Conservation (phyloP, 768 basidiomycete species). For the Fomitopsis pulvina region DNA sequence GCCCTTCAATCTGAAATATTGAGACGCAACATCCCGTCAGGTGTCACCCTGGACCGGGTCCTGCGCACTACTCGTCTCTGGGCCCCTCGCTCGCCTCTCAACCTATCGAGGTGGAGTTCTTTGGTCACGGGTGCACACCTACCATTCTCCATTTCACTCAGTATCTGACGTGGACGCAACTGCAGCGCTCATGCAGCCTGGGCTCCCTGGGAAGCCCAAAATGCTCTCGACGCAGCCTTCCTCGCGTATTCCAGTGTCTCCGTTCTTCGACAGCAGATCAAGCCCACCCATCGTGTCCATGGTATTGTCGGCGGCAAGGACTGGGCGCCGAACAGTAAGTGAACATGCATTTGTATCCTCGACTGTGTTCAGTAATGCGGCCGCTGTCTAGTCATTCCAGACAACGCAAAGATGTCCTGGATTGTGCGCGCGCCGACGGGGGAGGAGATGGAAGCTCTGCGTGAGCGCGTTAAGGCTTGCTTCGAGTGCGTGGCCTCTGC, state of each 20-base stretch:
- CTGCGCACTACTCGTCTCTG: slow-evolving; percentile 40
- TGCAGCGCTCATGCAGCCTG: slow-evolving; percentile 77
- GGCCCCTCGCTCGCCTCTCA: slow-evolving; percentile 60
- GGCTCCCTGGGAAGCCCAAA: slow-evolving; percentile 82
- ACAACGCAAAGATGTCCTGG: slow-evolving; percentile 73
- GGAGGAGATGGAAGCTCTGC: slow-evolving; percentile 46
- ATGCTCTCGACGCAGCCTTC: slow-evolving; percentile 86
- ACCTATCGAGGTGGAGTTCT: slow-evolving; percentile 60
- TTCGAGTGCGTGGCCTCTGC: slow-evolving; percentile 47
- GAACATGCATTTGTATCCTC: not conserved
- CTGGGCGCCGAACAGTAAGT: slow-evolving; percentile 63
- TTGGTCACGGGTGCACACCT: slow-evolving; percentile 58
- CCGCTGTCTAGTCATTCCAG: slow-evolving; percentile 62
- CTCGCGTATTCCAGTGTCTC: slow-evolving; percentile 76
- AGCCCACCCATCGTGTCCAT: slow-evolving; percentile 74
- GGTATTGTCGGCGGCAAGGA: slow-evolving; percentile 67
- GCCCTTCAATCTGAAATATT: no score
- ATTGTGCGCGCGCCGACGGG: slow-evolving; percentile 61
- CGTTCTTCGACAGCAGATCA: slow-evolving; percentile 80
- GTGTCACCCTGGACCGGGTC: slow-evolving; percentile 68
- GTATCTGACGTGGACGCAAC: slow-evolving; percentile 5
- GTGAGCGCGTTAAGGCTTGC: slow-evolving; percentile 59
- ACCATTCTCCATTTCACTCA: not conserved
- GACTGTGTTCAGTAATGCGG: not conserved
- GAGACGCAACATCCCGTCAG: slow-evolving; percentile 28